A percentile compares a stretch with the other conserved stretches of the same genome.
Conservation (phyloP, 2,329 filamentous ascomycete genomes). For the Chaetomium globosum region DNA sequence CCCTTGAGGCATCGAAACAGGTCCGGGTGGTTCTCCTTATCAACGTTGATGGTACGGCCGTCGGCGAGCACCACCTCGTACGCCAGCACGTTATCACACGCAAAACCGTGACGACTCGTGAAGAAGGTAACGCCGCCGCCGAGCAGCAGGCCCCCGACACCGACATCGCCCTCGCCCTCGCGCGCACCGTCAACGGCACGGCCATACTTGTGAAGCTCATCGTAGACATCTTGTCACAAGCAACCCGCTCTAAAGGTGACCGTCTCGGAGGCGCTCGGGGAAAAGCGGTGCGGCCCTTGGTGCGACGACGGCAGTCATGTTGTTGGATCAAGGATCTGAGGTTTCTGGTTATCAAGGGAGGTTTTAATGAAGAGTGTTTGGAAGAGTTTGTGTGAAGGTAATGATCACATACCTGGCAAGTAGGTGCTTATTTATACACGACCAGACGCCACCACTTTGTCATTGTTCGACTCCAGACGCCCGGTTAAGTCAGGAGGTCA, state of each 20-base stretch:
- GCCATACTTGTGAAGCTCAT: slow-evolving; percentile 35
- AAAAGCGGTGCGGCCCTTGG: too few species aligned
- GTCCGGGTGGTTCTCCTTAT: slow-evolving; percentile 33
- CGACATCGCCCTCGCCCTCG: slow-evolving; percentile 36
- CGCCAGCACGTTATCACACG: slow-evolving; percentile 46
- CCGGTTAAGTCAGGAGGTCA: too few species aligned
- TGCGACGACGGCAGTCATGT: too few species aligned
- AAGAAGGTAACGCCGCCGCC: slow-evolving; percentile 41
- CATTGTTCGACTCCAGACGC: too few species aligned
- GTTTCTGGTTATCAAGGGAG: too few species aligned
- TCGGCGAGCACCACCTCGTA: slow-evolving; percentile 49
- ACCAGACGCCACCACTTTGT: too few species aligned
- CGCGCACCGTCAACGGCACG: slow-evolving; percentile 37
- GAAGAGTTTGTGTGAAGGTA: too few species aligned
- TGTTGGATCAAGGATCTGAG: too few species aligned
- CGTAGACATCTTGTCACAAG: slow-evolving; percentile 46
- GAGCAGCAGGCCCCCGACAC: slow-evolving; percentile 38
- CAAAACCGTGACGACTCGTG: slow-evolving; percentile 42
- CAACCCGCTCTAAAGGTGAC: slow-evolving; percentile 40
- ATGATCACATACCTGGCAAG: too few species aligned
- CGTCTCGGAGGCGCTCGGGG: neutral
- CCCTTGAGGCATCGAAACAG: slow-evolving; percentile 46
- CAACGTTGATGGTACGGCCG: slow-evolving; percentile 47
- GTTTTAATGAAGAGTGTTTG: too few species aligned
- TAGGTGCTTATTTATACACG: too few species aligned